These are phyloP conservation scores for Withania somnifera DNA, from an alignment of 305 asterid species.

Conservation along the genomic window DNA sequence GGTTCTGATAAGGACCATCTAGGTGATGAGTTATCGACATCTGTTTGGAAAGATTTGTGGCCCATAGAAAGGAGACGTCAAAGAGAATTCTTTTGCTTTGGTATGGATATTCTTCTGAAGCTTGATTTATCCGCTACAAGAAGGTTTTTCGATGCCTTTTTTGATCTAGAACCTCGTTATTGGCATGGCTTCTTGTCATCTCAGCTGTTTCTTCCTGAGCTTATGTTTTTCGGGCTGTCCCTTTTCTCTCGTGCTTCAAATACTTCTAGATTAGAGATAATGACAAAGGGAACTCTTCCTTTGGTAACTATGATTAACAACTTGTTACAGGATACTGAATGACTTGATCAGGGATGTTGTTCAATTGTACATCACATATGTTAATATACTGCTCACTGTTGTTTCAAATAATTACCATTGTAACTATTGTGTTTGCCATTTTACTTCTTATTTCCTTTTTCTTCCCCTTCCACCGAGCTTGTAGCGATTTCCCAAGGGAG, in stretches of 20 bases:
- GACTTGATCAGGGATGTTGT: conserved; percentile 10
- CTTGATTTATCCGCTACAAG: conserved; percentile 74
- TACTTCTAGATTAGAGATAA: conserved; percentile 77
- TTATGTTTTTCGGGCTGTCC: conserved; percentile 60
- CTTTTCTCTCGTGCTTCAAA: conserved; percentile 67
- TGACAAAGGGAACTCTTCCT: conserved; percentile 85
- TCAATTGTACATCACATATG: neutral
- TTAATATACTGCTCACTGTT: neutral
- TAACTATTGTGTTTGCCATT: neutral
- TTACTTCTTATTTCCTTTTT: neutral
- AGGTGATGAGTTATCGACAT: conserved; percentile 50
- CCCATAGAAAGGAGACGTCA: conserved; percentile 96
- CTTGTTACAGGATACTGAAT: conserved; percentile 59
- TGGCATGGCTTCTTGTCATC: conserved; percentile 99
- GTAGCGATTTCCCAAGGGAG: neutral
- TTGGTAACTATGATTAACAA: conserved; percentile 70
- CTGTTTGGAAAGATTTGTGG: conserved; percentile 95
- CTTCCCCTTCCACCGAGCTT: neutral
- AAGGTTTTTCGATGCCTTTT: conserved; percentile 82
- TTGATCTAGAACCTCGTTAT: conserved; percentile 80
- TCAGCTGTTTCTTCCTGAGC: conserved; percentile 78
- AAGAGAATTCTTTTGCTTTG: conserved; percentile 90
- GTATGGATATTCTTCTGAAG: conserved; percentile 86
- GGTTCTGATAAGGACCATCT: conserved; percentile 31
- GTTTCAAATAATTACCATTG: neutral